Base-by-base conservation (phyloP, 768 basidiomycete genomes). In the Tubosaeta brunneosetosa region DNA sequence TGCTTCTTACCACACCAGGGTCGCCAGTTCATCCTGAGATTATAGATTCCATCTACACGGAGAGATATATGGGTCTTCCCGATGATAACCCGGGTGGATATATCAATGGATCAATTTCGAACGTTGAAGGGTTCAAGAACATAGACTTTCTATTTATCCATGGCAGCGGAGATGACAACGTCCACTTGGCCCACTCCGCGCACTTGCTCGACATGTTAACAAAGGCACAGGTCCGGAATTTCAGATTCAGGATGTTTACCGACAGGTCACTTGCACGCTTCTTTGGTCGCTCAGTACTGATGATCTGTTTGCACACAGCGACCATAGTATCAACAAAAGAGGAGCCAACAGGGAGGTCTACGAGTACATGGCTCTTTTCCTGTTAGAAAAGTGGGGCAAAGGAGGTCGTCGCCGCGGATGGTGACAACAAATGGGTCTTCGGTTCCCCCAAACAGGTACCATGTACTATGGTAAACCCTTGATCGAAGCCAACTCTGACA, bases 91-190 rank as follows among this genome's bases (percentile, higher is more conserved):
- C 80, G 0, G 83, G 74, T 1, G 97, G 97, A n/a, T 99, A 99
- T 73, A 71, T 87, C 59, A 91, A 87, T 44, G 88, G 90, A 16
- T 90, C 91, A 0, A 86, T 99, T 50, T 84, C 86, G 51, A 85
- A 91, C 64, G 92, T 97, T 45, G 86, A 85, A 10, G 92, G 85
- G 3, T 99, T 98, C 77, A 72, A 80, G 57, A 75, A 88, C 52
- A 77, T 86, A 29, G 81, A 92, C 58, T 98, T 81, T 67, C 68
- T 94, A 46, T 81, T 97, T 49, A 90, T 88, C 10, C 94, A 97
- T 62, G 97, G 97, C 29, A 92, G 86, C 59, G 95, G 86, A 9
- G 95, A 98, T 66, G 95, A 98, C 66, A 98, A 98, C 63, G 94
- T 99, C 42, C 97, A 99, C 70, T 94, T 82, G 62, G 82, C 88